A percentile compares a stretch with the other conserved stretches of the same genome.
phyloP scores from a whole-genome alignment of 768 basidiomycete genomes.

The Mycena filopes region DNA sequence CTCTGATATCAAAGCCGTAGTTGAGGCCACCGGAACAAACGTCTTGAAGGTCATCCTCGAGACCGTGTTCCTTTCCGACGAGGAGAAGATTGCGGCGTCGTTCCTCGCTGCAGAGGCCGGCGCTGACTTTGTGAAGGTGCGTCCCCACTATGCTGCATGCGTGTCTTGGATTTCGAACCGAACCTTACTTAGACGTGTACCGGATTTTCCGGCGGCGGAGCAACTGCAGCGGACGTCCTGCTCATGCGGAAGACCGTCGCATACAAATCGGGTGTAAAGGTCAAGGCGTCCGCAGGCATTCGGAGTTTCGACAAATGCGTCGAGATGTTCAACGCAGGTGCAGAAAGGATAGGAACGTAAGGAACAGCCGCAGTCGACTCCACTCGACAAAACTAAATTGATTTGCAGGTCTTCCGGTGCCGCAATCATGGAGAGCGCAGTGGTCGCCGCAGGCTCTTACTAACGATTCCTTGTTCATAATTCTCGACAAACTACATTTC shows the following conservation, averaged over 20 bases:
- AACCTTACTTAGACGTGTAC: slow-evolving; percentile 50
- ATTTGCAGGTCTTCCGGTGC: slow-evolving; percentile 40
- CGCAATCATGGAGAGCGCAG: slow-evolving; percentile 39
- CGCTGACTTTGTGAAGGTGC: slow-evolving; percentile 58
- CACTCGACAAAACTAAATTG: neutral
- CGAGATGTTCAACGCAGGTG: slow-evolving; percentile 60
- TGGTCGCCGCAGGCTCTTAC: slow-evolving; percentile 28
- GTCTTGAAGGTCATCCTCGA: slow-evolving; percentile 68
- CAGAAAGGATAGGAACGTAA: slow-evolving; percentile 65
- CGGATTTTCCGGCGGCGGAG: slow-evolving; percentile 60
- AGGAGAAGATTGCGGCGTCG: slow-evolving; percentile 58
- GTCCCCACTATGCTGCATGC: no score
- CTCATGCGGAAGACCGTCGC: slow-evolving; percentile 55
- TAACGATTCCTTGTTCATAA: neutral
- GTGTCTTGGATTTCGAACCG: no score
- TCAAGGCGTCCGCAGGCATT: slow-evolving; percentile 66
- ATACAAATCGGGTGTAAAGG: slow-evolving; percentile 52
- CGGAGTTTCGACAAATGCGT: slow-evolving; percentile 55
- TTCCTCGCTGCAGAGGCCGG: slow-evolving; percentile 61
- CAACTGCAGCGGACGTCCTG: slow-evolving; percentile 55
- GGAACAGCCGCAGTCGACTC: slow-evolving; percentile 33
- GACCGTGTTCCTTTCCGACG: slow-evolving; percentile 56
- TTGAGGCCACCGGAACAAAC: slow-evolving; percentile 46
- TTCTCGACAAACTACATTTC: neutral
- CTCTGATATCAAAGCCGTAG: slow-evolving; percentile 52